Conservation (phyloP, 1,284 basidiomycete genomes). For the Cystobasidium sp. region DNA sequence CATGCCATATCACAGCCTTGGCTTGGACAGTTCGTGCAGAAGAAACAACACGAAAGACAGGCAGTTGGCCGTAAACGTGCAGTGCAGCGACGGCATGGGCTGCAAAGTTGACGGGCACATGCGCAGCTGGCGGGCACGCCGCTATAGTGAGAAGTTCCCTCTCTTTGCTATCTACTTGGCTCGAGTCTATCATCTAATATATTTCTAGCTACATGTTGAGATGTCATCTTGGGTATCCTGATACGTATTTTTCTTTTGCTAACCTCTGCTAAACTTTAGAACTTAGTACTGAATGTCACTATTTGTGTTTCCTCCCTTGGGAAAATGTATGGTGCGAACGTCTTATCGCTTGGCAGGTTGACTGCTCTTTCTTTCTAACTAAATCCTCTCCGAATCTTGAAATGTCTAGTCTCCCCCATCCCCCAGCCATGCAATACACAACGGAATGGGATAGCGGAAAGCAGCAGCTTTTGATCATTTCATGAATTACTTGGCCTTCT, state of each 20-base stretch:
- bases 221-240: slow-evolving; percentile 1
- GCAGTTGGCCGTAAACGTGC: neutral
- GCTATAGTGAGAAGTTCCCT: too few relatives aligned
- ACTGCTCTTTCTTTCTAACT: neutral
- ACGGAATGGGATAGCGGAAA: too few relatives aligned
- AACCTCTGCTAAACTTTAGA: neutral
- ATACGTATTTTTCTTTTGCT: neutral
- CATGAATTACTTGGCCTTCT: slow-evolving; percentile 6
- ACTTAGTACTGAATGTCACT: neutral
- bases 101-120: too few relatives aligned
- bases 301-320: neutral
- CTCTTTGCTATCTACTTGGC: neutral
- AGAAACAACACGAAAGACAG: neutral
- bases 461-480: neutral
- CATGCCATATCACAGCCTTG: slow-evolving; percentile 9
- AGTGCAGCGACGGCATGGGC: too few relatives aligned
- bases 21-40: neutral
- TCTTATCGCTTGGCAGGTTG: slow-evolving; percentile 5
- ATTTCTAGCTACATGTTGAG: slow-evolving; percentile 35
- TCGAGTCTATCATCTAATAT: neutral
- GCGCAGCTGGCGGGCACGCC: too few relatives aligned
- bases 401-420: neutral
- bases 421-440: neutral
- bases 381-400: neutral
- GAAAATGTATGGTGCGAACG: neutral